Conservation (phyloP, 106 monocot species). For the Allium fistulosum region DNA sequence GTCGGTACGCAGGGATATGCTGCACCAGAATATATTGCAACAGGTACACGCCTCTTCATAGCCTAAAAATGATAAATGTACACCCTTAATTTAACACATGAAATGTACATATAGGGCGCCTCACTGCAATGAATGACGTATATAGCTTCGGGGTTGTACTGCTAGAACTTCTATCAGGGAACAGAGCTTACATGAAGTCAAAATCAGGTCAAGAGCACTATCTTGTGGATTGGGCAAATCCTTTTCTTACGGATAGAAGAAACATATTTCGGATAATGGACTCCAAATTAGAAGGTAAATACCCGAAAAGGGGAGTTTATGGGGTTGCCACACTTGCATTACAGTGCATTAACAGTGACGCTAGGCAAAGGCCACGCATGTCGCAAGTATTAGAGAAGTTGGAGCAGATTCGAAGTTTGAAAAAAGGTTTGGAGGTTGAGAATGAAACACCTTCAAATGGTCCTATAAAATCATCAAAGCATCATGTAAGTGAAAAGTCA, state of each 20-base stretch:
- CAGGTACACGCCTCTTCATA: slow-evolving; percentile 28
- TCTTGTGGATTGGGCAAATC: slow-evolving; percentile 69
- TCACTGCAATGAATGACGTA: slow-evolving; percentile 73
- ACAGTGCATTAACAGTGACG: slow-evolving; percentile 42
- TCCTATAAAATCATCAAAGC: not conserved
- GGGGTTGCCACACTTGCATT: slow-evolving; percentile 43
- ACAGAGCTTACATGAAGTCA: slow-evolving; percentile 44
- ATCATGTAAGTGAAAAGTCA: no score
- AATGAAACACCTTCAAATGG: not conserved
- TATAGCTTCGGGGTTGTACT: slow-evolving; percentile 85
- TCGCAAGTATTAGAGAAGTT: slow-evolving; percentile 47
- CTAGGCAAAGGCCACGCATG: slow-evolving; percentile 66
- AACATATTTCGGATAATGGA: slow-evolving; percentile 61
- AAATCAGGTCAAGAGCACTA: slow-evolving; percentile 53
- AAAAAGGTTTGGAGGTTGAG: not conserved
- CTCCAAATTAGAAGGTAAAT: slow-evolving; percentile 55
- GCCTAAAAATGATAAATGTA: no score
- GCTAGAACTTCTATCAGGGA: slow-evolving; percentile 62
- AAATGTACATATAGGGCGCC: slow-evolving; percentile 27
- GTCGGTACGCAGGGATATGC: slow-evolving; percentile 88
- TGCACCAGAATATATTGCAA: slow-evolving; percentile 85
- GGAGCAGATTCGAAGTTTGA: slow-evolving; percentile 45
- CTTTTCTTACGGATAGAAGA: slow-evolving; percentile 44
- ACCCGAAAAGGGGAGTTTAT: slow-evolving; percentile 63
- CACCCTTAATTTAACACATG: no score